phyloP scores from a whole-genome alignment of 1,284 basidiomycete genomes.

The Cystobasidium pallidum region DNA sequence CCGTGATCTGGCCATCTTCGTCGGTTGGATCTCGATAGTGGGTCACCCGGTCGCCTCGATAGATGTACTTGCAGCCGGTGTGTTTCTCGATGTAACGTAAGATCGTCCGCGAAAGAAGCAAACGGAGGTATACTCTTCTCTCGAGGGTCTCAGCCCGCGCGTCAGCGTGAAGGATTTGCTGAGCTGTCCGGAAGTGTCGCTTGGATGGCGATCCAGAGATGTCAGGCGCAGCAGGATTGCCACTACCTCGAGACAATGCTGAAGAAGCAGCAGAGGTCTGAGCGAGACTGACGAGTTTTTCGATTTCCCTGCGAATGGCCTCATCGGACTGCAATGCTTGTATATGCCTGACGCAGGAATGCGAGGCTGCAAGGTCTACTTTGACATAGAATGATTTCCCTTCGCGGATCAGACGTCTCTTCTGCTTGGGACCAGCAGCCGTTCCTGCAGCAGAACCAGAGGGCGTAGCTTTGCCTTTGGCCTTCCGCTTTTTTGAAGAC shows the following conservation, averaged over 20 bases:
- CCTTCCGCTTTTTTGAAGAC: neutral
- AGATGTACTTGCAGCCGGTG: conserved; percentile 25
- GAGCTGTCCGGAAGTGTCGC: conserved; percentile 5
- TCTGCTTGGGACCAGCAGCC: neutral
- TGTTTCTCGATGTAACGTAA: conserved; percentile 18
- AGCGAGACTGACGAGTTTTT: conserved; percentile 25
- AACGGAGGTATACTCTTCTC: conserved; percentile 22
- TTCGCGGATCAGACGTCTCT: neutral
- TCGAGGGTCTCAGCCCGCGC: conserved; percentile 11
- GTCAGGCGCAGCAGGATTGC: neutral
- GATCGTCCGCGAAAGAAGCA: conserved; percentile 10
- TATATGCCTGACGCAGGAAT: conserved; percentile 10
- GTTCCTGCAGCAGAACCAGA: neutral
- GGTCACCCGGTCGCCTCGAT: conserved; percentile 3
- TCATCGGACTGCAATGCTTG: conserved; percentile 1
- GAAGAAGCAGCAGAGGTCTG: neutral
- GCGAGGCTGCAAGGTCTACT: conserved; percentile 23
- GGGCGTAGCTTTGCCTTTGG: conserved; percentile 1
- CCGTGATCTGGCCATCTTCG: neutral
- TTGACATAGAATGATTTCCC: conserved; percentile 31
- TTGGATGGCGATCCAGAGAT: conserved; percentile 1
- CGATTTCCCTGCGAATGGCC: neutral
- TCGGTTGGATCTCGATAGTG: neutral
- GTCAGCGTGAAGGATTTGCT: conserved; percentile 19
- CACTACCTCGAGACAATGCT: neutral